Evolutionary conservation across 768 basidiomycete species (phyloP), one percentile per base, ranked within the genome.

Genomic region (Pleurotus sapidus): DNA sequence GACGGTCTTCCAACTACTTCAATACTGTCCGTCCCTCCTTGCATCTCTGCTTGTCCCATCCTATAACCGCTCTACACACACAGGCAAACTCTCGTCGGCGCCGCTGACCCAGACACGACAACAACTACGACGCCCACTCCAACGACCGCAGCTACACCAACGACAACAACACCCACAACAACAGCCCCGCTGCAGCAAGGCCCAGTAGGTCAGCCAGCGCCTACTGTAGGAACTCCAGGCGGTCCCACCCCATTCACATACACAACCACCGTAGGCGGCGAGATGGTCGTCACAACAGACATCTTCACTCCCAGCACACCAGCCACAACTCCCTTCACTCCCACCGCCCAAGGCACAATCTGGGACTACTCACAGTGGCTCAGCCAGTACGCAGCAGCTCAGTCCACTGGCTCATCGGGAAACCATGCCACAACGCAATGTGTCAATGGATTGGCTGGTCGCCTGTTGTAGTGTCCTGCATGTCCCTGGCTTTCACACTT

Each of bases 201-300:
- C 0, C 84, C 86, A 3, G 86, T 88, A 0, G 87, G 78, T 5
- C 77, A 80, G 60, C 84, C 84, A 20, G 74, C 64, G 2, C 27
- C 78, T 4, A 72, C 70, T 23, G 69, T 67, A 2, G 68, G 61
- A 18, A 64, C 69, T 2, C 72, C 81, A 30, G 76, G 77, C 5
- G 82, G 77, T 2, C 75, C 76, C 25, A 83, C 79, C 0, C 79
- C 80, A 0, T 84, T 73, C 64, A 67, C 67, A 1, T 84, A 83
- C 60, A 83, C 81, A 27, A 84, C 83, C 0, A 71, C 77, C 38
- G 61, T 78, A 24, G 62, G 66, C 53, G 76, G 77, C 24, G 71
- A 68, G 23, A 46, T 43, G 20, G 11, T 24, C 46, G n/a, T 59
- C 18, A 47, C 49, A 48, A 46, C 58, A 53, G 39, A 61, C 48